phyloP scores from a whole-genome alignment of 306 rosid genomes.

The Vigna angularis region DNA sequence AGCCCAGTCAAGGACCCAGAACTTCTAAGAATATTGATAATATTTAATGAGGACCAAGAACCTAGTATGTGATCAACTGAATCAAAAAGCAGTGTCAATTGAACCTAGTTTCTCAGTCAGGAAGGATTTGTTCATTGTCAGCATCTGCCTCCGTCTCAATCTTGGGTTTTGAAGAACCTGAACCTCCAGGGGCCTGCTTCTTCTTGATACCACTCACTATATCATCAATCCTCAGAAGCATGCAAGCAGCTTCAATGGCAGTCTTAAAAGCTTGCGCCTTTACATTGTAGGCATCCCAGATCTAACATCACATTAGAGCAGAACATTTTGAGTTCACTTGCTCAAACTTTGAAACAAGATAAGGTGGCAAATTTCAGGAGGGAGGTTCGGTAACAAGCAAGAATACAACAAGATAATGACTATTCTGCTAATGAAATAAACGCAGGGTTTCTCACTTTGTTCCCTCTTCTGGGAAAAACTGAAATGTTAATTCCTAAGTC shows the following conservation, averaged over 20 bases:
- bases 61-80: constrained; percentile 39
- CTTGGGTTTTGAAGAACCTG: constrained; percentile 73
- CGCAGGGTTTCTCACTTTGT: constrained; percentile 11
- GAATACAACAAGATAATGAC: not conserved
- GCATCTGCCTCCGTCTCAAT: constrained; percentile 86
- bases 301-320: constrained; percentile 52
- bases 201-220: constrained; percentile 97
- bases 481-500: not conserved
- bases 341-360: not conserved
- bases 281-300: constrained; percentile 97
- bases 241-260: constrained; percentile 97
- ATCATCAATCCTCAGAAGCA: constrained; percentile 97
- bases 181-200: constrained; percentile 82
- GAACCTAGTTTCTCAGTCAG: constrained; percentile 56
- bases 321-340: constrained; percentile 32
- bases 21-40: constrained; percentile 29
- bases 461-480: not conserved
- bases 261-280: constrained; percentile 98
- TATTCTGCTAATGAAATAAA: constrained; percentile 17
- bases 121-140: constrained; percentile 83
- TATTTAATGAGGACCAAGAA: constrained; percentile 40
- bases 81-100: constrained; percentile 42
- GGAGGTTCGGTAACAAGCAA: not conserved
- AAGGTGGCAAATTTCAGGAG: not conserved
- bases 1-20: constrained; percentile 44